Percentiles rank a stretch among this genome's conserved stretches.
Evolutionary conservation across 163 green algal species (phyloP).

Genomic region (Chlamydomonas reinhardtii): DNA sequence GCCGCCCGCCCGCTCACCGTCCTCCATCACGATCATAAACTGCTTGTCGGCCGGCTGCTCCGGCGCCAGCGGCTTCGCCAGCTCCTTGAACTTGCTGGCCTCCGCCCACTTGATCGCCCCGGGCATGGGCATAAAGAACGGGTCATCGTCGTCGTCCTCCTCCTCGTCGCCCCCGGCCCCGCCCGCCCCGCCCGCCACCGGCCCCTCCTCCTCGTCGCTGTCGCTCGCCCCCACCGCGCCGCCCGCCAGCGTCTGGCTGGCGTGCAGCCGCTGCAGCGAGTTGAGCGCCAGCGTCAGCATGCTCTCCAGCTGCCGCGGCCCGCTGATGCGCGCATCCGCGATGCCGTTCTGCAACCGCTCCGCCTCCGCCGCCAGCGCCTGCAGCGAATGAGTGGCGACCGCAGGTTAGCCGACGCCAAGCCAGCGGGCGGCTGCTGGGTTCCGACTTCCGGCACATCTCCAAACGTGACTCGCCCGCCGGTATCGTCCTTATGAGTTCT

Average conservation of each 20-base stretch:
- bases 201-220: slow-evolving; percentile 7
- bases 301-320: background rate
- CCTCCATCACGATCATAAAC: slow-evolving; percentile 61
- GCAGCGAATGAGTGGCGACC: background rate
- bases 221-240: background rate
- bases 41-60: slow-evolving; percentile 50
- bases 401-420: background rate
- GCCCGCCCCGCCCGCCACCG: background rate
- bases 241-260: background rate
- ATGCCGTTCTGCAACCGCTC: slow-evolving; percentile 4
- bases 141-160: slow-evolving; percentile 58
- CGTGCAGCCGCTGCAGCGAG: slow-evolving; percentile 53
- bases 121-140: slow-evolving; percentile 63
- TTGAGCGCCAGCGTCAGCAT: slow-evolving; percentile 49
- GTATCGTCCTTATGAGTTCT: too few species aligned
- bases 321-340: background rate
- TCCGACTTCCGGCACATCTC: too few species aligned
- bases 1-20: background rate
- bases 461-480: too few species aligned
- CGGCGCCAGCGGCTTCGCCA: slow-evolving; percentile 54
- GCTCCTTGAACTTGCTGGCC: slow-evolving; percentile 55
- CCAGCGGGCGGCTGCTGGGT: too few species aligned
- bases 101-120: slow-evolving; percentile 59
- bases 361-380: slow-evolving; percentile 17
- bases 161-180: background rate